Base-by-base conservation (phyloP, 768 basidiomycete species). In the Scleroderma bovista region DNA sequence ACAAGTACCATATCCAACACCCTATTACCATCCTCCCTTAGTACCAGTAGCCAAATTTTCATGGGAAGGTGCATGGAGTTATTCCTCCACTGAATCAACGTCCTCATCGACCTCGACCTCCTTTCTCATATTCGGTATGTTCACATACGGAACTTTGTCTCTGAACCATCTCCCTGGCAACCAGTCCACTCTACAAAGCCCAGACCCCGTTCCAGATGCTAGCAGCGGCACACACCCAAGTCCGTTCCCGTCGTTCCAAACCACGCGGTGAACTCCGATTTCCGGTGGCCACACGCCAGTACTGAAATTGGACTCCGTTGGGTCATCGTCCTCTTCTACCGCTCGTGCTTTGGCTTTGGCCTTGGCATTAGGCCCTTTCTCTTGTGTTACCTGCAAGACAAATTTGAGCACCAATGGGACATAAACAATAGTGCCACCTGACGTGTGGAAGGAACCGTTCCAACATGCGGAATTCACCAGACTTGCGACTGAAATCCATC, bases 171-270 rank as follows among this genome's bases (percentile, higher is more conserved):
- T 70, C n/a, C 93, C 92, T 58, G 76, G 68, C 15, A 94, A 60
- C 60, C 82, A 80, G 57, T 99, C 94, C 10, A 98, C 76, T 44
- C 95, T 72, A 57, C 88, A 93, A 17, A 98, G 68, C 1, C 94
- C 96, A 9, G 86, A 84, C 6, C 82, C 91, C 12, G 87, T 90
- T 0, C 83, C 87, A 16, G 86, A 86, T 2, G 87, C 93, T 17
- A 94, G 67, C 55, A 92, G 57, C 17, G 69, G 76, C 44, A 74
- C 78, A 17, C 67, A 72, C 17, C 58, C 76, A 1, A 90, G 72
- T 1, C 92, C 92, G 41, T 82, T 82, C 3, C 78, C 80, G 43
- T 72, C 75, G 65, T 96, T 88, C 95, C 95, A 98, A 2, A 70
- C 72, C 0, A 87, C 86, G 2, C 85, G 80, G 47, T 89, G 83